Conservation (phyloP, 768 basidiomycete genomes). For the Auricularia sp. region DNA sequence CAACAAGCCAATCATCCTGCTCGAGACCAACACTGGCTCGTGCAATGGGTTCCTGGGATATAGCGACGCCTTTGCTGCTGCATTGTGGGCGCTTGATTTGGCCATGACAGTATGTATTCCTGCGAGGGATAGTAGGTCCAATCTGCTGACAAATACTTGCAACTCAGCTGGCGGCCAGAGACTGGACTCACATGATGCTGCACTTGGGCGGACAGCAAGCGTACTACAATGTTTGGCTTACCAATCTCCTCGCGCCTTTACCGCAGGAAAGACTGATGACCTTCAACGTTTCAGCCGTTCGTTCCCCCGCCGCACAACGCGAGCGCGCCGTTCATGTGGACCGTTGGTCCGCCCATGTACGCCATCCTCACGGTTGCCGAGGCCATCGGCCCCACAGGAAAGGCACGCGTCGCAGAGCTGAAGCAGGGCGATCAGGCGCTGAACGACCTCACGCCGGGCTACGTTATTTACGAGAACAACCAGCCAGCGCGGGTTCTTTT, state of each 20-base stretch:
- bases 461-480: slow-evolving; percentile 69
- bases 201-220: slow-evolving; percentile 57
- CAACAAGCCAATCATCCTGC: slow-evolving; percentile 46
- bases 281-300: slow-evolving; percentile 17
- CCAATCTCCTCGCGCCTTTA: not conserved
- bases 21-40: slow-evolving; percentile 56
- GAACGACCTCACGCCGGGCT: slow-evolving; percentile 45
- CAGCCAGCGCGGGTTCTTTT: slow-evolving; percentile 50
- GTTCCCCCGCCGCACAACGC: slow-evolving; percentile 42
- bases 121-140: slow-evolving; percentile 32
- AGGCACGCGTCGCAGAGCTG: slow-evolving; percentile 59
- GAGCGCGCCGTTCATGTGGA: slow-evolving; percentile 53
- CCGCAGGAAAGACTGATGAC: too few species aligned
- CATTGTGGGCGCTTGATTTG: slow-evolving; percentile 58
- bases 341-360: slow-evolving; percentile 67
- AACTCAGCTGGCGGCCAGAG: slow-evolving; percentile 36
- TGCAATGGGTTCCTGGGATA: slow-evolving; percentile 42
- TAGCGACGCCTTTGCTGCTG: slow-evolving; percentile 50
- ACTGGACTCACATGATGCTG: slow-evolving; percentile 40
- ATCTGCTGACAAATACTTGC: slow-evolving; percentile 29
- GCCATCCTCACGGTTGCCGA: slow-evolving; percentile 63
- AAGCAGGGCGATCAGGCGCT: slow-evolving; percentile 30
- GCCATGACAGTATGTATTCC: slow-evolving; percentile 36
- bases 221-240: slow-evolving; percentile 47
- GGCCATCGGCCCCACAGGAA: slow-evolving; percentile 51